Base-by-base conservation (phyloP, 768 basidiomycete genomes). In the Lentinus tigrinus region DNA sequence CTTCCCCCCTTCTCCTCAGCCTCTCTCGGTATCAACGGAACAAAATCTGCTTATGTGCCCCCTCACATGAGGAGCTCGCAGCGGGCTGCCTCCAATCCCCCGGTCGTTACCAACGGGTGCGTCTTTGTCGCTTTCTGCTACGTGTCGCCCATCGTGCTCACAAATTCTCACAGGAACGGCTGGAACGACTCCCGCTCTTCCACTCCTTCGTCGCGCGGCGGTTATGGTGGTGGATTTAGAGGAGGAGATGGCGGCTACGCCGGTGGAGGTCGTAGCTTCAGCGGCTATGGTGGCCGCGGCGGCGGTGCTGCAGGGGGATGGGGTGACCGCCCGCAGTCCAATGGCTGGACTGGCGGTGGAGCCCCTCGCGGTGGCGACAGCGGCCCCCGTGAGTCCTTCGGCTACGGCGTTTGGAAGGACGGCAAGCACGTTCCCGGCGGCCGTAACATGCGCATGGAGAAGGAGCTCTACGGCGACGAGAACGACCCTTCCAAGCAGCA, bases 391-490 rank as follows among this genome's bases (percentile, higher is more conserved):
- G 85, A 85, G 57, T 59, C 70, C 44, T 78, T 81, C 49, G 87
- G 88, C 49, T 81, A 68, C 65, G 96, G 97, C 46, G 74, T 73
- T 36, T 99, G 97, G 97, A 89, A 82, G 70, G 93, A 97, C 62
- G 95, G 91, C 65, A 81, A 83, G 65, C 97, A 99, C 71, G 73
- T 92, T 58, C 76, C 87, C n/a, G 97, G 94, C 44, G 76, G 79
- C 19, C 86, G 89, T 67, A 97, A 95, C 78, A 76, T 78, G 70
- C 88, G 95, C 65, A 81, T 95, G 65, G 97, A 99, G 78, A 95
- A 93, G 77, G 95, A 98, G 70, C 88, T 99, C 38, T 99, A 89
- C 67, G 97, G 97, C 54, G 95, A 96, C 62, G 81, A 82, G 39
- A 78, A 83, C 46, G 96, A 98, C 72, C 84, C 88, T 23, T 85